These are phyloP conservation scores for Ceriops decandra DNA, from an alignment of 345 rosid genomes.

Conservation along the genomic window DNA sequence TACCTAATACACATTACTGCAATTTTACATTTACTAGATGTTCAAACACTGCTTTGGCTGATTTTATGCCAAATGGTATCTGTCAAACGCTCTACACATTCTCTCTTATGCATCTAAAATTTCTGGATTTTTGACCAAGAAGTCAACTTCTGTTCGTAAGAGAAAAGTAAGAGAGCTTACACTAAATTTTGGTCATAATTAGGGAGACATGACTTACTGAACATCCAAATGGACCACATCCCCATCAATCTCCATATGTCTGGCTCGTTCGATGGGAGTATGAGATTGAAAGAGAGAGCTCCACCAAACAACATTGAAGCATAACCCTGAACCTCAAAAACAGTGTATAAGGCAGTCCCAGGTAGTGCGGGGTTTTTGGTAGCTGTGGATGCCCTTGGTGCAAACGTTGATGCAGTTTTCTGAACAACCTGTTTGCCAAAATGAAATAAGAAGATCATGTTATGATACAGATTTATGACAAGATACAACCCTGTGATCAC, in stretches of 20 bases:
- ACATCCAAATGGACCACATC: constrained; percentile 99
- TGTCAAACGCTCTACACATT: too few relatives aligned
- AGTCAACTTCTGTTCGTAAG: too few relatives aligned
- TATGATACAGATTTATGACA: too few relatives aligned
- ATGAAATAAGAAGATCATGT: background rate
- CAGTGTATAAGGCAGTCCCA: constrained; percentile 69
- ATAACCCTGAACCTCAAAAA: constrained; percentile 90
- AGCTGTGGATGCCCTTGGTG: constrained; percentile 92
- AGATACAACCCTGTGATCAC: too few relatives aligned
- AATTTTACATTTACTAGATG: too few relatives aligned
- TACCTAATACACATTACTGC: too few relatives aligned
- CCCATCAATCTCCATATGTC: constrained; percentile 97
- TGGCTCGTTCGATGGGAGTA: constrained; percentile 84
- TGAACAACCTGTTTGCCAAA: constrained; percentile 59
- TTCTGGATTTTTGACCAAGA: too few relatives aligned
- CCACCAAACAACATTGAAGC: constrained; percentile 76
- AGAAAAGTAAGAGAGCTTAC: too few relatives aligned
- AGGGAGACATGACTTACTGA: constrained; percentile 56
- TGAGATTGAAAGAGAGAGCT: constrained; percentile 76
- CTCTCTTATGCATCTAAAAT: too few relatives aligned
- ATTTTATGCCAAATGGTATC: too few relatives aligned
- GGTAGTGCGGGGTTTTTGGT: constrained; percentile 88
- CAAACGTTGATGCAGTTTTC: constrained; percentile 92
- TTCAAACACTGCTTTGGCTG: too few relatives aligned
- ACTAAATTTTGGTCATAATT: background rate